Conservation (phyloP, 2,329 filamentous ascomycete species). For the Anisogramma anomala region DNA sequence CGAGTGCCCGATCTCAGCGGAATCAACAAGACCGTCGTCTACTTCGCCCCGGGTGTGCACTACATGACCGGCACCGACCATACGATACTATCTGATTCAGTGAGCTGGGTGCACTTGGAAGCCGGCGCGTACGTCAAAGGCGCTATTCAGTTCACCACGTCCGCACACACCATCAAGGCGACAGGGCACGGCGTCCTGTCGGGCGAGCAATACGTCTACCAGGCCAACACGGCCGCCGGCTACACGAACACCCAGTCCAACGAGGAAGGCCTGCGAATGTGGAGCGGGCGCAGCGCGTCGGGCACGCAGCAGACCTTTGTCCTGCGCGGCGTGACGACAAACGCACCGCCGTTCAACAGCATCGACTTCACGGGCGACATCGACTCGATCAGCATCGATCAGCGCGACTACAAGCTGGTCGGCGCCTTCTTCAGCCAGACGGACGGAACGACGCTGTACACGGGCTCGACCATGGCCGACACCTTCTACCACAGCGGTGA, state of each 20-base stretch:
- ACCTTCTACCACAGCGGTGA: constrained; percentile 27
- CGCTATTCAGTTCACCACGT: constrained; percentile 23
- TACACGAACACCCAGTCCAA: constrained; percentile 22
- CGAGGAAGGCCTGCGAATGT: constrained; percentile 22
- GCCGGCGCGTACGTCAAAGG: constrained; percentile 28
- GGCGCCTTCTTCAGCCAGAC: constrained; percentile 27
- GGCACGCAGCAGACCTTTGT: constrained; percentile 18
- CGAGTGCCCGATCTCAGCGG: constrained; percentile 16
- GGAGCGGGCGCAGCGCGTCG: constrained; percentile 17
- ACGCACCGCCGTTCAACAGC: constrained; percentile 26
- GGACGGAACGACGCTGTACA: constrained; percentile 26
- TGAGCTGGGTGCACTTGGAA: constrained; percentile 21
- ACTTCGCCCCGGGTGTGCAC: constrained; percentile 24
- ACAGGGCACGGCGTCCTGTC: constrained; percentile 27
- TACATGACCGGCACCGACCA: constrained; percentile 16
- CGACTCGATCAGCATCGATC: constrained; percentile 17
- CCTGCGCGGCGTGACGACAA: constrained; percentile 21
- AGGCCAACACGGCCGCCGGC: constrained; percentile 22
- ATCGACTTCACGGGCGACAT: constrained; percentile 21
- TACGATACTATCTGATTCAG: constrained; percentile 2
- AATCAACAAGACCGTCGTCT: constrained; percentile 16
- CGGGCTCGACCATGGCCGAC: constrained; percentile 20
- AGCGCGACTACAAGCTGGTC: constrained; percentile 28
- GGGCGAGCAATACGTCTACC: constrained; percentile 28
- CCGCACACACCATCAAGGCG: constrained; percentile 19